Conservation (phyloP, 2,329 filamentous ascomycete genomes). For the Paecilomyces dactylethromorphus region DNA sequence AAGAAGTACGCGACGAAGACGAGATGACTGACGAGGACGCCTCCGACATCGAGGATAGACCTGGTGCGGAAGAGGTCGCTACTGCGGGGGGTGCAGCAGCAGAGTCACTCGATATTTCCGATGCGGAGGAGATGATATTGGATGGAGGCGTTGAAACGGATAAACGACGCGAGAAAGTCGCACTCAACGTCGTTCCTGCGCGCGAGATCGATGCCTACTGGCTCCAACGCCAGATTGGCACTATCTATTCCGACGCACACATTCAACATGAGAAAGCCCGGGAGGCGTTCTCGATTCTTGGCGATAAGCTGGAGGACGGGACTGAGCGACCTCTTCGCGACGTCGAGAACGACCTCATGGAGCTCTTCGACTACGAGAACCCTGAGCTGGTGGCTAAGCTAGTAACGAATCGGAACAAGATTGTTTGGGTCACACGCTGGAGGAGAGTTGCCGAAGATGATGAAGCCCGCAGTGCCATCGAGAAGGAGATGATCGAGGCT, state of each 20-base stretch:
- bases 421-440: conserved; percentile 90
- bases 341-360: conserved; percentile 97
- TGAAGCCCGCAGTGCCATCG: conserved; percentile 64
- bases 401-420: conserved; percentile 84
- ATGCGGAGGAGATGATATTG: conserved; percentile 73
- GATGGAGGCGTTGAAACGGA: conserved; percentile 55
- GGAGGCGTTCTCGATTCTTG: conserved; percentile 74
- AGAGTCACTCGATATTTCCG: conserved; percentile 27
- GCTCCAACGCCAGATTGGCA: conserved; percentile 87
- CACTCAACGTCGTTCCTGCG: conserved; percentile 60
- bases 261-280: conserved; percentile 89
- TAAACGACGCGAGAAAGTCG: conserved; percentile 39
- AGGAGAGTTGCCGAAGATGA: conserved; percentile 74
- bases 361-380: conserved; percentile 95
- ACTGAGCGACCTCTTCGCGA: conserved; percentile 83
- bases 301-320: conserved; percentile 64
- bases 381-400: conserved; percentile 87
- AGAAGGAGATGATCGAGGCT: conserved; percentile 85
- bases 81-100: conserved; percentile 34
- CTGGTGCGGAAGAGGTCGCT: conserved; percentile 46
- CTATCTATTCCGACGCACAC: conserved; percentile 83
- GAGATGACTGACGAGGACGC: conserved; percentile 74
- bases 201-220: conserved; percentile 96
- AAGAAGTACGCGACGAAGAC: conserved; percentile 80
- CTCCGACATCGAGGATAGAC: conserved; percentile 55